These are phyloP conservation scores for Populus hybrid DNA, from an alignment of 441 rosid species.

Conservation along the genomic window DNA sequence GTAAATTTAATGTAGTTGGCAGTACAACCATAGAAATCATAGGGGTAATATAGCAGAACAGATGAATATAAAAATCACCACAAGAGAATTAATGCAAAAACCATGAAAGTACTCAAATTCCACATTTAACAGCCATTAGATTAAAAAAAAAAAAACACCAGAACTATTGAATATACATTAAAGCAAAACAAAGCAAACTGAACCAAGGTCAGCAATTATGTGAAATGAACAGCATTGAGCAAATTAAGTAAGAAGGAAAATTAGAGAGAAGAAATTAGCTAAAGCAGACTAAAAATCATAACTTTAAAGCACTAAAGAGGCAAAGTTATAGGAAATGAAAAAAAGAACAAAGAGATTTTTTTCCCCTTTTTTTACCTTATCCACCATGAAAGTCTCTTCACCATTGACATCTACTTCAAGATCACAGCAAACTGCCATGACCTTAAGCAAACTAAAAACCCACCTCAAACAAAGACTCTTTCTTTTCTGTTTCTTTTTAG, in stretches of 20 bases:
- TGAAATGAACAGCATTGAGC: not conserved
- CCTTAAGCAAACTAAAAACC: slow-evolving; percentile 25
- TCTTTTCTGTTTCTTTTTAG: not conserved
- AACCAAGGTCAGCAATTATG: slow-evolving; percentile 9
- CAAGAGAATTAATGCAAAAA: slow-evolving; percentile 6
- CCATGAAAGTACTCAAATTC: slow-evolving; percentile 12
- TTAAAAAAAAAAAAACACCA: not conserved
- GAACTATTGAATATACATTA: not conserved
- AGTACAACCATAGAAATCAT: slow-evolving; percentile 12
- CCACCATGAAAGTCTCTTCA: slow-evolving; percentile 69
- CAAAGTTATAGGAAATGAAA: not conserved
- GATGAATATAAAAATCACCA: not conserved
- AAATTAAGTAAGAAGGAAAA: not conserved
- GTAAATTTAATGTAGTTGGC: slow-evolving; percentile 27
- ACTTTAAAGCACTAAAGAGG: not conserved
- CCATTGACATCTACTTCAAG: slow-evolving; percentile 96
- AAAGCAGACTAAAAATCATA: not conserved
- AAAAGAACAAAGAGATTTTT: not conserved
- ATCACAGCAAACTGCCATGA: slow-evolving; percentile 77
- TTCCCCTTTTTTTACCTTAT: slow-evolving; percentile 47
- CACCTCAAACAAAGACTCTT: slow-evolving; percentile 35
- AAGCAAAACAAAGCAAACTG: not conserved
- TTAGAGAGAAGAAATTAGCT: not conserved
- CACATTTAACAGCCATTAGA: not conserved
- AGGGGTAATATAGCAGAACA: not conserved